Evolutionary conservation across 306 rosid species (phyloP), one percentile per base, ranked within the genome.

Genomic region (Prunus mume): DNA sequence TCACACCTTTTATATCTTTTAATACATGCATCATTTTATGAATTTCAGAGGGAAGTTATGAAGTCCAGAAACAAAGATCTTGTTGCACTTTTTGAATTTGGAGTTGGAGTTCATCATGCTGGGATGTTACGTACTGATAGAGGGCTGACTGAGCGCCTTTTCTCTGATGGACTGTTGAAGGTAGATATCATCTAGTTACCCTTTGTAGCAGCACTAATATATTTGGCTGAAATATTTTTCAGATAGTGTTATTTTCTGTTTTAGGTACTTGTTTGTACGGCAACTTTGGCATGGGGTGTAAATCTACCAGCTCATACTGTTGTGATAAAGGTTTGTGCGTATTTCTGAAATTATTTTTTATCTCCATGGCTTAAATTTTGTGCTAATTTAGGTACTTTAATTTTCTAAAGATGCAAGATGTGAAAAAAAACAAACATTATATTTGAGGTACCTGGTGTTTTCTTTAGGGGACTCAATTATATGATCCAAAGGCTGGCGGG

Each of bases 281-380:
- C 97, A 83, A 94, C 97, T 56, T 78, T 94, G 90, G 98, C 98
- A 67, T 94, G 98, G 98, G 98, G 98, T 70, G 98, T 94, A 78
- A 94, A 94, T 84, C 90, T 94, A 61, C 97, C 98, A 28, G 98
- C 98, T 80, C 98, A 94, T 86, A 94, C 98, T 15, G 98, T 94
- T 84, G 95, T 94, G 81, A 92, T 94, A 72, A 94, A 94, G 98
- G 98, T 94, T 79, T 84, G 89, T 74, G 65, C 19, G 6, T 13
- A 43, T 9, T 68, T 74, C 49, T 28, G n/a, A 61, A 38, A 55
- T 19, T 52, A 54, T 57, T 8, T 3, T 25, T 24, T 41, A 19
- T 28, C 32, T 18, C 65, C 41, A 2, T 47, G 10, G 32, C 65
- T 30, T 13, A 10, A 18, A 46, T 17, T 13, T 45, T 67, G 7